Evolutionary conservation across 176 grass and related monocot genomes (phyloP), one percentile per base, ranked within the genome.

Genomic region (Rhynchospora pubera): DNA sequence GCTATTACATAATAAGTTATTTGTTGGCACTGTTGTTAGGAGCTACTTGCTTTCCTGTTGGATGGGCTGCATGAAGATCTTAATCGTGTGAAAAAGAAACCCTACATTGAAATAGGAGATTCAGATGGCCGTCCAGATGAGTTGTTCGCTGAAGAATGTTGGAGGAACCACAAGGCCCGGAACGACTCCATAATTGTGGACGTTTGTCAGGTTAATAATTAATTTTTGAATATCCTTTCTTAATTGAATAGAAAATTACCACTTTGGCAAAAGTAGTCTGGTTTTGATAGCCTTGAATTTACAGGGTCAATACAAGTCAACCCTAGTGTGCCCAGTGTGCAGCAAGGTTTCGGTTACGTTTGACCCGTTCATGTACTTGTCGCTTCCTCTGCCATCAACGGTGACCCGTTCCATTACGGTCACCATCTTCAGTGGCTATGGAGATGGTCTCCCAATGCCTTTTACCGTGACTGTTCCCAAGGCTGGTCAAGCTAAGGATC

Each of bases 31-130:
- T 94, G 28, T 42, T 13, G 84, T 63, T 56, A 99, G 96, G 96
- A 99, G 85, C 85, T 99, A 63, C 96, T 99, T 73, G 92, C 91
- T 50, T 99, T 99, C 91, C 76, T 99, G 48, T 85, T 99, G 89
- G 96, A 99, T 93, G 96, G 96, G 43, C 79, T 99, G 69, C 96
- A 99, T 68, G 96, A 99, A 99, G 96, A 99, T 99, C 89, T 99
- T 42, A 99, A 99, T 60, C 92, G 96, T 15, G 96, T 99, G 56
- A 99, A 87, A 85, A 93, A 87, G 61, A 99, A 99, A 84, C 96
- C 96, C 67, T 99, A 99, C 86, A 99, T 99, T 84, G 96, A 99
- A 88, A 87, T 88, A 86, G 91, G 91, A 87, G 93, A 99, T 91
- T 85, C 91, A 7, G 84, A 95, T 93, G 96, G 89, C 58, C 84